Percentiles rank a stretch among this genome's conserved stretches.
Conservation (phyloP, 768 basidiomycete species). For the Collybiopsis luxurians region DNA sequence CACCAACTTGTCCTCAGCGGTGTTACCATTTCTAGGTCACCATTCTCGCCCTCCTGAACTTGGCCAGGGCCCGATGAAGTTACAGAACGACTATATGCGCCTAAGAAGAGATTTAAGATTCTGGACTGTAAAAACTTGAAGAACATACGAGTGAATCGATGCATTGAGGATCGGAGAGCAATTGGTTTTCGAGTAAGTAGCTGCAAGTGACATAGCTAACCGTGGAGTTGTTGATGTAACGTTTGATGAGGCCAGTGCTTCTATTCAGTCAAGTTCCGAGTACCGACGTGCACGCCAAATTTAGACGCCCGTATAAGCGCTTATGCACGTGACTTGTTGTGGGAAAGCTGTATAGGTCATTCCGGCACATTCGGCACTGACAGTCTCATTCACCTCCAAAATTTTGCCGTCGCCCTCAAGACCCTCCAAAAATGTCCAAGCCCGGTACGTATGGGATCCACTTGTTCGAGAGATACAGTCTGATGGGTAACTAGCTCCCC, state of each 20-base stretch:
- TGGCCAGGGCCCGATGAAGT: background rate
- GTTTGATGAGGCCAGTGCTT: no score
- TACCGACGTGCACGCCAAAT: no score
- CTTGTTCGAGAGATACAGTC: background rate
- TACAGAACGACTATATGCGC: background rate
- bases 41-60: background rate
- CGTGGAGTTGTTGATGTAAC: no score
- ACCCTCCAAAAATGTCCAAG: constrained; percentile 6
- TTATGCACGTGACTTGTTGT: no score
- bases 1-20: background rate
- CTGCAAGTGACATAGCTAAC: no score
- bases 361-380: background rate
- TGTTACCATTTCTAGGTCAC: background rate
- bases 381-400: background rate
- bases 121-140: background rate
- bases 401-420: background rate
- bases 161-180: background rate
- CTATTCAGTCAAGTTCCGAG: no score
- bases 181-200: background rate
- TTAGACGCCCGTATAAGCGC: no score
- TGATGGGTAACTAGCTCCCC: constrained; percentile 17
- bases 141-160: background rate
- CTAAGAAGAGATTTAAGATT: background rate
- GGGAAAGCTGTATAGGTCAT: background rate
- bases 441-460: background rate